Base-by-base conservation (phyloP, 495 filamentous ascomycete species). In the Eremomyces bilateralis region DNA sequence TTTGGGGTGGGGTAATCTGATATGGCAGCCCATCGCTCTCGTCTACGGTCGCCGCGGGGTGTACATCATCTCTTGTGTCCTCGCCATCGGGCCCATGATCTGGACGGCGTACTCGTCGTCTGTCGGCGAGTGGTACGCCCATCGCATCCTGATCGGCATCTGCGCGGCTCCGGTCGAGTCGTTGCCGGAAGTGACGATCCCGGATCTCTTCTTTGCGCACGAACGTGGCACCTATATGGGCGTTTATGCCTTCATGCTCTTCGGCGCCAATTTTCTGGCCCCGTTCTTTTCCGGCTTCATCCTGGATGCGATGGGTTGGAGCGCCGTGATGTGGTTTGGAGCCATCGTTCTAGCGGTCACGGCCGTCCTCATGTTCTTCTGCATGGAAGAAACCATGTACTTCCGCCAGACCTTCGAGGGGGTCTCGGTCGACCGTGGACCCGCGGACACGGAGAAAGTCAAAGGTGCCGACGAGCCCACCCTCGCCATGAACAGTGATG, bases 381-480 rank as follows among this genome's bases (percentile, higher is more conserved):
- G 72, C 50, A 68, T 73, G 63, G 73, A 76, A 50, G 72, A 78
- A 47, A 76, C 71, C 1, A 74, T 71, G 46, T 76, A 66, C 42
- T n/a, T n/a, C n/a, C n/a, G n/a, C n/a, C n/a, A n/a, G n/a, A n/a
- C n/a, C n/a, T n/a, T n/a, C n/a, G n/a, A n/a, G n/a, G n/a, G n/a
- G n/a, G n/a, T n/a, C n/a, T n/a, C n/a, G n/a, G n/a, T n/a, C n/a
- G n/a, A n/a, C n/a, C n/a, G n/a, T n/a, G n/a, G n/a, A n/a, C n/a
- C n/a, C n/a, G n/a, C n/a, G n/a, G n/a, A n/a, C n/a, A n/a, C n/a
- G n/a, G n/a, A n/a, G n/a, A n/a, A n/a, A n/a, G n/a, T n/a, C n/a
- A n/a, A n/a, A n/a, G n/a, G n/a, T n/a, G n/a, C n/a, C n/a, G n/a
- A n/a, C n/a, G n/a, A n/a, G n/a, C n/a, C n/a, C n/a, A n/a, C n/a